These are phyloP conservation scores for Apiospora marii DNA, from an alignment of 2,329 filamentous ascomycete genomes.

Conservation along the genomic window DNA sequence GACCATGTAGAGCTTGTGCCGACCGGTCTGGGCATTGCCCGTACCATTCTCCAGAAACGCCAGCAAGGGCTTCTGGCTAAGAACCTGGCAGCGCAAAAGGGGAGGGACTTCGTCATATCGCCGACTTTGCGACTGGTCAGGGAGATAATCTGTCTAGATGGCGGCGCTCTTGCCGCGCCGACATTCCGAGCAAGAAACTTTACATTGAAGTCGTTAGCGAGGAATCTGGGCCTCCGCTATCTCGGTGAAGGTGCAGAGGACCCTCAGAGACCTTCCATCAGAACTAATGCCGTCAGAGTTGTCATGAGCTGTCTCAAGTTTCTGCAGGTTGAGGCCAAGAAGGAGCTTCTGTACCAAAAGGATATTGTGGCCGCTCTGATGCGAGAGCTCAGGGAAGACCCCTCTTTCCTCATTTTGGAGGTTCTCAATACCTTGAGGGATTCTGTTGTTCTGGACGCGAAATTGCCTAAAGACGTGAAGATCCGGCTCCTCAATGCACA, in stretches of 20 bases:
- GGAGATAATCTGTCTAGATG: conserved; percentile 86
- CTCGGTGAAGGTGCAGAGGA: conserved; percentile 68
- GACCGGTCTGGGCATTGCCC: conserved; percentile 80
- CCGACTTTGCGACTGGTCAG: conserved; percentile 86
- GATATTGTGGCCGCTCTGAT: conserved; percentile 76
- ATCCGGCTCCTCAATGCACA: conserved; percentile 77
- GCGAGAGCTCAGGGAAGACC: conserved; percentile 79
- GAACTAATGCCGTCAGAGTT: conserved; percentile 84
- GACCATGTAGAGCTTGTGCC: conserved; percentile 76
- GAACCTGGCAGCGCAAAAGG: conserved; percentile 80
- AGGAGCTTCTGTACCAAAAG: conserved; percentile 81
- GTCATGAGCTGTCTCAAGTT: conserved; percentile 81
- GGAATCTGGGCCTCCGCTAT: conserved; percentile 79
- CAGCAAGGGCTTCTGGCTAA: conserved; percentile 83
- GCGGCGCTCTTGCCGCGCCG: conserved; percentile 78
- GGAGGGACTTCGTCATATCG: conserved; percentile 87
- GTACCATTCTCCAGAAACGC: conserved; percentile 80
- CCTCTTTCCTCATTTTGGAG: conserved; percentile 76
- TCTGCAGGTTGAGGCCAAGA: conserved; percentile 78
- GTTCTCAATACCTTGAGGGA: conserved; percentile 75
- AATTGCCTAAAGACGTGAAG: conserved; percentile 77
- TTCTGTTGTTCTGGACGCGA: conserved; percentile 77
- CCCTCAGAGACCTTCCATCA: conserved; percentile 75
- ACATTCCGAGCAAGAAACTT: conserved; percentile 81
- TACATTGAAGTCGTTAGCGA: conserved; percentile 80